Evolutionary conservation across 352 stramenopile genomes (phyloP).

Genomic region (Globisporangium iwayamae): DNA sequence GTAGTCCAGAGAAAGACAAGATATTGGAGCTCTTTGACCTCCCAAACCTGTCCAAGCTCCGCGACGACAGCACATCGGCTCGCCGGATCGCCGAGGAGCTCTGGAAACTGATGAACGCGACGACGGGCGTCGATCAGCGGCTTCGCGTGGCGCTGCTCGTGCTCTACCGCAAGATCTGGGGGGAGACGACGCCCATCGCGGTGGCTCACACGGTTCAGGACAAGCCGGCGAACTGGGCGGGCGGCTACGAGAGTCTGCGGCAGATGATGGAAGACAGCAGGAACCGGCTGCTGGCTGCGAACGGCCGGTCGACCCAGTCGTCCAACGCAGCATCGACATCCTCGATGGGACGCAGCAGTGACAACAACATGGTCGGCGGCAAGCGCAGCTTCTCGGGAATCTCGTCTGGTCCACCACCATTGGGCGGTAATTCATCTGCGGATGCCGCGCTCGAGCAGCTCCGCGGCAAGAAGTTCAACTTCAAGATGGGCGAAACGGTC

Average conservation of each 20-base stretch:
- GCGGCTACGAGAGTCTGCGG: conserved; percentile 77
- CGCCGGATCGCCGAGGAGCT: conserved; percentile 61
- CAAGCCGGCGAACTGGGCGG: conserved; percentile 71
- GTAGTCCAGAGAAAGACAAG: conserved; percentile 73
- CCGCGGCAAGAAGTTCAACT: conserved; percentile 85
- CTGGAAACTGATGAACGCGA: conserved; percentile 76
- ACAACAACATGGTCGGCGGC: conserved; percentile 23
- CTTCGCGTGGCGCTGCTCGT: conserved; percentile 74
- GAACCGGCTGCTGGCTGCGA: conserved; percentile 40
- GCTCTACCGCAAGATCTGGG: conserved; percentile 78
- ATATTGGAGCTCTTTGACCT: conserved; percentile 54
- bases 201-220: conserved; percentile 82
- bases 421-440: conserved; percentile 16
- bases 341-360: conserved; percentile 14
- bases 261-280: conserved; percentile 86
- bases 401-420: conserved; percentile 1
- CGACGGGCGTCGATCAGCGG: conserved; percentile 56
- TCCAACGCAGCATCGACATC: not conserved
- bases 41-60: conserved; percentile 60
- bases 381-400: conserved; percentile 32
- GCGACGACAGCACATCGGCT: conserved; percentile 71
- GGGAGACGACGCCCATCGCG: conserved; percentile 74
- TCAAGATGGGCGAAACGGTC: conserved; percentile 77
- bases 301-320: not conserved
- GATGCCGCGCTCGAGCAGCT: conserved; percentile 65